Evolutionary conservation across 352 stramenopile species (phyloP).

Genomic region (Phytopythium helicoides): DNA sequence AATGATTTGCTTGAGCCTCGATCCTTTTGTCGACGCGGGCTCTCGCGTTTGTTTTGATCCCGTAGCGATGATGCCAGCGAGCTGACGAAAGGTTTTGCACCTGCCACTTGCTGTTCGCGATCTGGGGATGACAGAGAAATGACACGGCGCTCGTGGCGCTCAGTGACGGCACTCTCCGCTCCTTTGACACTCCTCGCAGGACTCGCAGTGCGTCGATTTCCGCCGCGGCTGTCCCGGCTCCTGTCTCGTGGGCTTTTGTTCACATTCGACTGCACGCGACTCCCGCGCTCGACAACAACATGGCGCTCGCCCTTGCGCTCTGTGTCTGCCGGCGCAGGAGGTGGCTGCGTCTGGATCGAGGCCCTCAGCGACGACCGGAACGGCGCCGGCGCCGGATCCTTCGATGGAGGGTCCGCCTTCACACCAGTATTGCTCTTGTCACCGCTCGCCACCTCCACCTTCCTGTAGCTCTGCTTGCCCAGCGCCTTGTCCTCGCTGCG

Average conservation of each 20-base stretch:
- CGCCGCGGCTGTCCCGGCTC: constrained; percentile 4
- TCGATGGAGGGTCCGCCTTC: neutral
- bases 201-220: constrained; percentile 6
- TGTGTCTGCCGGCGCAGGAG: constrained; percentile 13
- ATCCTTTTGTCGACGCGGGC: constrained; percentile 10
- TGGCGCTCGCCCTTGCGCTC: too few species aligned
- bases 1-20: neutral
- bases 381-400: constrained; percentile 5
- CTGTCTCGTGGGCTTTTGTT: constrained; percentile 4
- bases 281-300: constrained; percentile 15
- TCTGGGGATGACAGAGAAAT: constrained; percentile 34
- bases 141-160: constrained; percentile 12
- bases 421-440: neutral
- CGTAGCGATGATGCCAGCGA: constrained; percentile 32
- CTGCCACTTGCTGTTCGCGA: constrained; percentile 8
- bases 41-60: constrained; percentile 5
- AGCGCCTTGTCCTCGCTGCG: constrained; percentile 6
- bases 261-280: constrained; percentile 8
- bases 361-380: constrained; percentile 58
- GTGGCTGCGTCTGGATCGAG: constrained; percentile 19
- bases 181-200: neutral
- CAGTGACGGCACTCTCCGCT: neutral
- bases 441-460: constrained; percentile 16
- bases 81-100: constrained; percentile 32
- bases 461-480: neutral